These are phyloP conservation scores for Pseudonectria foliicola DNA, from an alignment of 2,329 filamentous ascomycete genomes.

Conservation along the genomic window DNA sequence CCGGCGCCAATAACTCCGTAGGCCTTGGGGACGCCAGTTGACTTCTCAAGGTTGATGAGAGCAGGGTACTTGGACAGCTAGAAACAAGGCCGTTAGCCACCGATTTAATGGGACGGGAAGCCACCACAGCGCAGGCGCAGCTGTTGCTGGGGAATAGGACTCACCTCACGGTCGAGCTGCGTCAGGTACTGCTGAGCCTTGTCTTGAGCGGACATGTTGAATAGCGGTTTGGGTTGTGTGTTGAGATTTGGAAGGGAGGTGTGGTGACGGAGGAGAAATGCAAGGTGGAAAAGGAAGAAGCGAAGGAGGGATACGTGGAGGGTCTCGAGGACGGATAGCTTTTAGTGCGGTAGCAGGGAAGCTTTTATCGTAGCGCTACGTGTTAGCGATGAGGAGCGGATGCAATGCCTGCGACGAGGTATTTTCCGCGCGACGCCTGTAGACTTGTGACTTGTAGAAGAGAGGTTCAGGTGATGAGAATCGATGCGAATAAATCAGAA, in stretches of 20 bases:
- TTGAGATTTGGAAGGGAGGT: background rate
- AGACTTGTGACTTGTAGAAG: background rate
- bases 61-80: slow-evolving; percentile 81
- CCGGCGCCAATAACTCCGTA: slow-evolving; percentile 71
- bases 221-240: slow-evolving; percentile 1
- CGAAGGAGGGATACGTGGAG: too few relatives aligned
- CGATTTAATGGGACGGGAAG: background rate
- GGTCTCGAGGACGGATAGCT: too few relatives aligned
- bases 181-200: slow-evolving; percentile 69
- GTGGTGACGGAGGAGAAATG: slow-evolving; percentile 1
- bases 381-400: slow-evolving; percentile 3
- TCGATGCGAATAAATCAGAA: background rate
- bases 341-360: too few relatives aligned
- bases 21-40: slow-evolving; percentile 75
- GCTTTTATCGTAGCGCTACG: too few relatives aligned
- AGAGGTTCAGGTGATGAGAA: too few relatives aligned
- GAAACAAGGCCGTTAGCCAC: slow-evolving; percentile 17
- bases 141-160: slow-evolving; percentile 21
- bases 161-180: slow-evolving; percentile 77
- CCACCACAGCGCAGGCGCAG: slow-evolving; percentile 3
- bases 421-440: too few relatives aligned
- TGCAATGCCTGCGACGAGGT: slow-evolving; percentile 1
- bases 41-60: slow-evolving; percentile 80
- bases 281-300: too few relatives aligned
- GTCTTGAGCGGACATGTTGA: slow-evolving; percentile 65